Conservation (phyloP, 1,139 yeast species). For the Candida neerlandica region DNA sequence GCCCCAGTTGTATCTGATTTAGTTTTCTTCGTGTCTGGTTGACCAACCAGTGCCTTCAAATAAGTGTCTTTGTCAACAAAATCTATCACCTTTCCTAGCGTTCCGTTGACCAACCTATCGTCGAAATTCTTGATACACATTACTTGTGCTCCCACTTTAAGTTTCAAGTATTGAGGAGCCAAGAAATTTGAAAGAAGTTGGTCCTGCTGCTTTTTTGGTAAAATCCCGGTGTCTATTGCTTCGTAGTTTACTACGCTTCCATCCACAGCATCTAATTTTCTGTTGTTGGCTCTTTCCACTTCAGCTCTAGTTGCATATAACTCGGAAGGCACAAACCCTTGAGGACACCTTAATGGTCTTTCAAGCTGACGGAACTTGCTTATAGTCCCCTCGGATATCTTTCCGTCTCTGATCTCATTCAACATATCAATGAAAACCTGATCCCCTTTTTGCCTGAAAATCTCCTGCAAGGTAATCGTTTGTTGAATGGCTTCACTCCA, state of each 20-base stretch:
- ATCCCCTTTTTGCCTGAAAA: constrained; percentile 92
- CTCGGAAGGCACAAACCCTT: constrained; percentile 85
- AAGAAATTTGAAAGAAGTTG: constrained; percentile 62
- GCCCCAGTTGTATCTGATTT: neutral
- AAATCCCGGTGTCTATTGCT: constrained; percentile 66
- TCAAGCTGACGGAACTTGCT: constrained; percentile 55
- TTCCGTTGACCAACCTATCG: constrained; percentile 86
- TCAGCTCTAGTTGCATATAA: constrained; percentile 81
- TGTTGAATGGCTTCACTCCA: constrained; percentile 71
- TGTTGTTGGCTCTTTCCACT: constrained; percentile 76
- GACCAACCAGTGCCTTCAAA: constrained; percentile 19
- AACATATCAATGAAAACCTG: constrained; percentile 77
- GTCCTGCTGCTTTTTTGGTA: constrained; percentile 47
- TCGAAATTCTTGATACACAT: constrained; percentile 95
- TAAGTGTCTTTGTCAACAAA: constrained; percentile 43
- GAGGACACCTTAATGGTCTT: constrained; percentile 59
- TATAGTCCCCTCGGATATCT: constrained; percentile 56
- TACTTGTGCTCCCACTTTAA: constrained; percentile 89
- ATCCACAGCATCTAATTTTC: constrained; percentile 52
- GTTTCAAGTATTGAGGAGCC: constrained; percentile 62
- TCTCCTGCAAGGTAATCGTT: constrained; percentile 72
- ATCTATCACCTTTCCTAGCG: constrained; percentile 74
- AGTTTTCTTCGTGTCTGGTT: neutral
- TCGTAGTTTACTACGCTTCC: constrained; percentile 51
- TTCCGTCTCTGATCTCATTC: constrained; percentile 82